Evolutionary conservation across 2,329 filamentous ascomycete species (phyloP).

Genomic region (Magnaporthales sp.): DNA sequence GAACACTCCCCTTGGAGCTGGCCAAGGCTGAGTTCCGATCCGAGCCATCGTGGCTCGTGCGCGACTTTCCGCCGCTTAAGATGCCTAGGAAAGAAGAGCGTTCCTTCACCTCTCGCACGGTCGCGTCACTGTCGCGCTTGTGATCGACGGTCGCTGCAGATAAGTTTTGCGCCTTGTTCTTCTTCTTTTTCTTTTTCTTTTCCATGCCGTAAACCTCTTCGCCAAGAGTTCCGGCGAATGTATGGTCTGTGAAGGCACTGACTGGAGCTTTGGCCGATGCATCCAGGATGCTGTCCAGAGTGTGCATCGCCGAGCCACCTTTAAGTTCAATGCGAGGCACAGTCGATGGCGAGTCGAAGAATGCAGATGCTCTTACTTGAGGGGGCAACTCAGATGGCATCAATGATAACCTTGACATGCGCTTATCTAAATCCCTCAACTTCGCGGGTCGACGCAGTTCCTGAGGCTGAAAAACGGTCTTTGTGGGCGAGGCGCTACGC

Average conservation of each 20-base stretch:
- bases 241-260: conserved; percentile 83
- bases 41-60: background rate
- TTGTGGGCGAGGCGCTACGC: background rate
- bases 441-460: conserved; percentile 19
- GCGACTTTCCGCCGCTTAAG: conserved; percentile 19
- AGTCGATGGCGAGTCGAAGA: conserved; percentile 66
- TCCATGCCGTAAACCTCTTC: conserved; percentile 62
- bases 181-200: conserved; percentile 36
- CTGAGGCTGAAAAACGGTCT: conserved; percentile 8
- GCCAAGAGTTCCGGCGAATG: conserved; percentile 68
- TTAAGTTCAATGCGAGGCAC: conserved; percentile 47
- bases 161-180: conserved; percentile 13
- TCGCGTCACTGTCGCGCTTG: conserved; percentile 8
- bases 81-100: conserved; percentile 41
- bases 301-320: conserved; percentile 77
- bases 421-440: conserved; percentile 23
- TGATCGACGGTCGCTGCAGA: conserved; percentile 5
- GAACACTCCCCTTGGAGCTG: background rate
- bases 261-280: conserved; percentile 84
- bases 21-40: background rate
- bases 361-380: conserved; percentile 82
- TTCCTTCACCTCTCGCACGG: conserved; percentile 20
- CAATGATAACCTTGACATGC: conserved; percentile 26
- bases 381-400: conserved; percentile 56
- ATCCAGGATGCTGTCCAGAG: conserved; percentile 84